Conservation (phyloP, 192 early-diverging fungal species). For the Linnemannia elongata region DNA sequence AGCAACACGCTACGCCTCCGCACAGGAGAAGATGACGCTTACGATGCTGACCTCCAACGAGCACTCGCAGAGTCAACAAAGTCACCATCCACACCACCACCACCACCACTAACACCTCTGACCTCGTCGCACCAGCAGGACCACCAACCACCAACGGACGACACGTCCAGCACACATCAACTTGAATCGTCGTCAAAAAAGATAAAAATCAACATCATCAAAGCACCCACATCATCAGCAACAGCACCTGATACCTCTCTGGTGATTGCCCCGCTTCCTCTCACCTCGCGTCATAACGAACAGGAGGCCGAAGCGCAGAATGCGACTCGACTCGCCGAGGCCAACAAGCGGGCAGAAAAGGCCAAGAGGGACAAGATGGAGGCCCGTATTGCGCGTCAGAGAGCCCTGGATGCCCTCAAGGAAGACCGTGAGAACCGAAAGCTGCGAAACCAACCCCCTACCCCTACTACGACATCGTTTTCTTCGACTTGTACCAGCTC, state of each 20-base stretch:
- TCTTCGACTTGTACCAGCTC: neutral
- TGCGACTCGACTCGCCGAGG: conserved; percentile 28
- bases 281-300: conserved; percentile 41
- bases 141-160: neutral
- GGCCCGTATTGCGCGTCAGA: conserved; percentile 34
- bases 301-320: conserved; percentile 23
- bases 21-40: conserved; percentile 14
- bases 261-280: conserved; percentile 6
- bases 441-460: neutral
- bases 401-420: conserved; percentile 36
- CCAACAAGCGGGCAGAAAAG: conserved; percentile 26
- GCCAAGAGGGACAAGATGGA: conserved; percentile 29
- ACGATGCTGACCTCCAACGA: conserved; percentile 30
- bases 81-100: neutral
- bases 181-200: conserved; percentile 23
- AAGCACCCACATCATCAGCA: neutral
- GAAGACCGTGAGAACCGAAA: conserved; percentile 45
- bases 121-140: neutral
- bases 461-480: neutral
- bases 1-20: conserved; percentile 12
- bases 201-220: conserved; percentile 53
- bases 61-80: conserved; percentile 29
- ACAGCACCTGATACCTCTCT: neutral
- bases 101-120: neutral
- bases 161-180: neutral